These are phyloP conservation scores for Prunus salicina DNA, from an alignment of 306 rosid species.

Conservation along the genomic window DNA sequence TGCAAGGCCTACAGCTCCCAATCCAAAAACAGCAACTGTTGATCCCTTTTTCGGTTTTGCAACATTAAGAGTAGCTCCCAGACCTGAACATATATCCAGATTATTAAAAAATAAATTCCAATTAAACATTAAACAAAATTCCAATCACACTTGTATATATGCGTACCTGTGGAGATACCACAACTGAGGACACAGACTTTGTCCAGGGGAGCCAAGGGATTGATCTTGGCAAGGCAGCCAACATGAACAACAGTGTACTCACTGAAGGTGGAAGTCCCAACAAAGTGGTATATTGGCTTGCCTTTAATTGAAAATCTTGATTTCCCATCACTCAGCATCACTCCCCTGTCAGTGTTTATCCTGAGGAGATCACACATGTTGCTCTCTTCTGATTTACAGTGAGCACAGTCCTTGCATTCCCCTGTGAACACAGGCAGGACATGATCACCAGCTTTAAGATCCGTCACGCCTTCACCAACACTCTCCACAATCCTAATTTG, in stretches of 20 bases:
- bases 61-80: conserved; percentile 72
- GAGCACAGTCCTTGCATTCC: conserved; percentile 56
- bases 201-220: conserved; percentile 36
- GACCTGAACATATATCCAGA: conserved; percentile 27
- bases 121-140: neutral
- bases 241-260: conserved; percentile 64
- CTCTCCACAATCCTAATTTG: conserved; percentile 50
- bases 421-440: conserved; percentile 58
- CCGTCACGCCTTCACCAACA: conserved; percentile 59
- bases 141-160: too few relatives aligned
- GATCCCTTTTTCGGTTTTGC: conserved; percentile 64
- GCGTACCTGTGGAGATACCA: conserved; percentile 61
- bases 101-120: neutral
- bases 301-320: conserved; percentile 59
- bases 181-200: conserved; percentile 66
- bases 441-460: conserved; percentile 46
- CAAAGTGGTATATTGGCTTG: conserved; percentile 36
- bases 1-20: conserved; percentile 68
- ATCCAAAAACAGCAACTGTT: conserved; percentile 68
- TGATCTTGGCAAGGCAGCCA: conserved; percentile 42
- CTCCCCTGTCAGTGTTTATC: neutral
- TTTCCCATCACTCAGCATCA: conserved; percentile 53
- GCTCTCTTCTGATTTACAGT: conserved; percentile 47
- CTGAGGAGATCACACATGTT: conserved; percentile 38
- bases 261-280: conserved; percentile 56